Conservation (phyloP, 495 filamentous ascomycete genomes). For the Chlorociboria aeruginascens region DNA sequence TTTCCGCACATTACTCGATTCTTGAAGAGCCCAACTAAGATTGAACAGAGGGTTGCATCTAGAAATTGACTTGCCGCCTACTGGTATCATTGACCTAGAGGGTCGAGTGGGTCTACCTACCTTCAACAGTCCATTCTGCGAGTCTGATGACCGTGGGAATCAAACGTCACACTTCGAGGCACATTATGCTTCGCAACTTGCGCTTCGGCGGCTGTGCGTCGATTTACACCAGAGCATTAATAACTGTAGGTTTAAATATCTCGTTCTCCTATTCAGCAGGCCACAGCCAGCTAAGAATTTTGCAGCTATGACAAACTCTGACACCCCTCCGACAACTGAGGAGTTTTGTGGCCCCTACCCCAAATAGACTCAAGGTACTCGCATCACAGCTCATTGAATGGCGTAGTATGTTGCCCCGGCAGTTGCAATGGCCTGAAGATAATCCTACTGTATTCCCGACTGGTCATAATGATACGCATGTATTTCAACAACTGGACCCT, state of each 20-base stretch:
- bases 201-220: conserved; percentile 38
- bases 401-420: conserved; percentile 39
- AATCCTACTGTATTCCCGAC: conserved; percentile 30
- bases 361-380: conserved; percentile 32
- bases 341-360: conserved; percentile 18
- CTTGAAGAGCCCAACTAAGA: background rate
- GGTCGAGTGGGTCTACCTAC: conserved; percentile 37
- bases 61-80: conserved; percentile 42
- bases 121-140: conserved; percentile 31
- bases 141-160: conserved; percentile 35
- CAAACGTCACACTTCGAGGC: conserved; percentile 40
- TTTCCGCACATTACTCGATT: background rate
- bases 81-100: conserved; percentile 38
- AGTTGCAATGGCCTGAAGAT: conserved; percentile 42
- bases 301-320: conserved; percentile 8
- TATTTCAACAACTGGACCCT: conserved; percentile 14
- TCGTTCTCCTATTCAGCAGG: background rate
- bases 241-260: conserved; percentile 26
- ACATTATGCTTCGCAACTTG: conserved; percentile 45
- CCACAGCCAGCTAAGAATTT: background rate
- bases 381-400: conserved; percentile 39
- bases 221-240: conserved; percentile 36
- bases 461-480: background rate
- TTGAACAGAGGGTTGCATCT: conserved; percentile 33
- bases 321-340: conserved; percentile 5